phyloP scores from a whole-genome alignment of 2,329 filamentous ascomycete species.

The Claviceps humidiphila region DNA sequence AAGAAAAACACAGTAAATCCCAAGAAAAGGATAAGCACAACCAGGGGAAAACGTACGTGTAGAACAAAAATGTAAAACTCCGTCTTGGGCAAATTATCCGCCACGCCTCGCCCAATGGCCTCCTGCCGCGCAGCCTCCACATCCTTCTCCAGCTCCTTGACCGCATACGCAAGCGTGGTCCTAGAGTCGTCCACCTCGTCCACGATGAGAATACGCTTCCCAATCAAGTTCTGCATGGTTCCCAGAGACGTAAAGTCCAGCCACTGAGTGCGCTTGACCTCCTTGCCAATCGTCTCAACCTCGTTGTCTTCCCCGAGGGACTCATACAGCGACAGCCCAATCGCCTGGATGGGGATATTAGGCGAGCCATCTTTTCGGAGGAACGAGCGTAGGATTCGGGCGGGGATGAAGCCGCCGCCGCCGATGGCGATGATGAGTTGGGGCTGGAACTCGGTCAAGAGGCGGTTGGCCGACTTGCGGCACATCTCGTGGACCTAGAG shows the following conservation, averaged over 20 bases:
- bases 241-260: slow-evolving; percentile 73
- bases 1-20: too few species aligned
- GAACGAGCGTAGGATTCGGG: slow-evolving; percentile 93
- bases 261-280: slow-evolving; percentile 97
- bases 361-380: slow-evolving; percentile 74
- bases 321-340: slow-evolving; percentile 95
- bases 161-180: slow-evolving; percentile 87
- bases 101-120: slow-evolving; percentile 59
- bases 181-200: slow-evolving; percentile 94
- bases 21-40: background rate
- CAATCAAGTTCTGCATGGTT: slow-evolving; percentile 78
- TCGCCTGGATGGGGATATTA: slow-evolving; percentile 98
- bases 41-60: slow-evolving; percentile 48
- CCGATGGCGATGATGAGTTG: slow-evolving; percentile 98
- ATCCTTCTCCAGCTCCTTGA: slow-evolving; percentile 88
- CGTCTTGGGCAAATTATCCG: slow-evolving; percentile 53
- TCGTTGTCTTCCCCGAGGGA: slow-evolving; percentile 45
- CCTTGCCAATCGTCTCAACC: slow-evolving; percentile 68
- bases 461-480: slow-evolving; percentile 67
- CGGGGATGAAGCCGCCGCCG: slow-evolving; percentile 92
- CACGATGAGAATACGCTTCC: slow-evolving; percentile 84
- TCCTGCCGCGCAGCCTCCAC: slow-evolving; percentile 64
- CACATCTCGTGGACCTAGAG: slow-evolving; percentile 89
- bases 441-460: slow-evolving; percentile 76
- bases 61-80: slow-evolving; percentile 91